Conservation (phyloP, 177 flowering plant genomes). For the Vitis hybrid region DNA sequence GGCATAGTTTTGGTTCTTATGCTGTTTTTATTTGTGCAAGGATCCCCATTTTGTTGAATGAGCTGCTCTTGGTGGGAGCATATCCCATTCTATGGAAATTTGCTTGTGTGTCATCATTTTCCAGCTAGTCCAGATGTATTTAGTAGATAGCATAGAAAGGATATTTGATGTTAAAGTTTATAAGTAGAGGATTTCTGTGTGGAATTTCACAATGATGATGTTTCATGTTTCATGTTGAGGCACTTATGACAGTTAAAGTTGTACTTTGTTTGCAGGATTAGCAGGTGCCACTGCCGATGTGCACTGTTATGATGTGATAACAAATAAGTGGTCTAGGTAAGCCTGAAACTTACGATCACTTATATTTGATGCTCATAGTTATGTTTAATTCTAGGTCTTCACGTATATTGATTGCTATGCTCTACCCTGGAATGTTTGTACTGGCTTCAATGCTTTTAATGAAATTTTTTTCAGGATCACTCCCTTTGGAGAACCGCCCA, state of each 20-base stretch:
- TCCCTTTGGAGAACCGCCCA: slow-evolving; percentile 96
- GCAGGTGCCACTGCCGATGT: slow-evolving; percentile 99
- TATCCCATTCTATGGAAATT: no score
- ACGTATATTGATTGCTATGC: background rate
- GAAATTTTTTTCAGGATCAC: slow-evolving; percentile 53
- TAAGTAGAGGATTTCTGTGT: slow-evolving; percentile 1
- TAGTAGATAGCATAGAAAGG: no score
- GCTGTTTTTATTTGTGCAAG: no score
- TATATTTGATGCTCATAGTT: background rate
- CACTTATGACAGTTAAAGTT: slow-evolving; percentile 2
- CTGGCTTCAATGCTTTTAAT: slow-evolving; percentile 5
- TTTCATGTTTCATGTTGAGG: slow-evolving; percentile 1
- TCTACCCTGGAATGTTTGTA: background rate
- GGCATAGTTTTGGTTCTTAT: no score
- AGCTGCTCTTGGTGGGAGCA: no score
- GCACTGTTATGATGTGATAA: slow-evolving; percentile 88
- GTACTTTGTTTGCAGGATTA: slow-evolving; percentile 60
- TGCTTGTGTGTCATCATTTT: no score
- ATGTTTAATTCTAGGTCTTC: background rate
- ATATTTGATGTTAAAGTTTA: background rate
- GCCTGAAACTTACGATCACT: background rate
- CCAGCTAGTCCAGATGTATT: no score
- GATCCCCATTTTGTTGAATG: no score
- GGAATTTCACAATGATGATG: background rate
- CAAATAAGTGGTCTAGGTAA: slow-evolving; percentile 98